Base-by-base conservation (phyloP, 2,329 filamentous ascomycete genomes). In the Paradendryphiella salina region DNA sequence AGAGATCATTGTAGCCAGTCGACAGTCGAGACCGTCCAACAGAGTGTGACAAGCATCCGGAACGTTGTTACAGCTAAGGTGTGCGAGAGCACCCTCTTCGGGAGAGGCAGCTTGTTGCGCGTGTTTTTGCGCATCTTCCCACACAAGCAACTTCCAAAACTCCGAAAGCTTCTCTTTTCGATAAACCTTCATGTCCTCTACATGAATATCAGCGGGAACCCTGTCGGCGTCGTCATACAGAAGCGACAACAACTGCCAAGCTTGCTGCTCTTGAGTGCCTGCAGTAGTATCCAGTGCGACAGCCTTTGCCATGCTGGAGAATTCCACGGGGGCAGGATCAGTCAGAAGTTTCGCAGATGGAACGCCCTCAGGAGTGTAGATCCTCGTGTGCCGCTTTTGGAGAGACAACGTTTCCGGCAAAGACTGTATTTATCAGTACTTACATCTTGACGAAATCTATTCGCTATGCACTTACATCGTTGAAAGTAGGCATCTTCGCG, bases 171-270 rank as follows among this genome's bases (percentile, higher is more conserved):
- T 83, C 50, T 85, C 83, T 59, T 88, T 76, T 37, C 73, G 73
- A 40, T 76, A 60, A 14, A 68, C 67, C 17, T 70, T 56, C 29
- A 68, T 65, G 65, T 69, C 77, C 10, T 79, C 76, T 2, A 72
- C 50, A 2, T 77, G 73, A 23, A 80, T 67, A 13, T 76, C 76
- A 5, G 66, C 59, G 9, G 70, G 61, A 1, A 67, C 47, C 4
- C 66, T 60, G 35, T 67, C 59, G 17, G 52, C 43, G 9, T 85
- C 79, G 59, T 96, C 91, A 66, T 96, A 99, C 3, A 99, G 80
- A 31, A 96, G 86, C 50, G 89, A 88, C 1, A 90, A 87, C 29
- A 99, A 79, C 54, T 90, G 83, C 94, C 95, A 99, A 1, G 94
- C 85, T 11, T 85, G 79, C 64, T 85, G 84, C 73, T 95, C 90